These are phyloP conservation scores for Trichoderma erinaceum DNA, from an alignment of 495 filamentous ascomycete genomes.

Conservation along the genomic window DNA sequence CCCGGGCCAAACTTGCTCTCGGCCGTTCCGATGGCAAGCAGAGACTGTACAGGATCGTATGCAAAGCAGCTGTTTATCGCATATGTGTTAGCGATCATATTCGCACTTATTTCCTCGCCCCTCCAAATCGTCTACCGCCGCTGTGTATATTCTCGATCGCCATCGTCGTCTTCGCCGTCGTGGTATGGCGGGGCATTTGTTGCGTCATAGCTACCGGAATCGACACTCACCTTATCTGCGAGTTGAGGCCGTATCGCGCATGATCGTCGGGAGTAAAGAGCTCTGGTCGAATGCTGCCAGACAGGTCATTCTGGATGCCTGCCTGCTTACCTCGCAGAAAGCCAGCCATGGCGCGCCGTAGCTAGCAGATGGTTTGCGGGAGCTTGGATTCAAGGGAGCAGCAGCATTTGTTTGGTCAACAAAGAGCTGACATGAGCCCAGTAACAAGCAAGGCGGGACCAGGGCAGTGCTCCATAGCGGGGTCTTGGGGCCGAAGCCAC, in stretches of 20 bases:
- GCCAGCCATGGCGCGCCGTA: conserved; percentile 55
- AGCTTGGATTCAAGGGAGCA: not conserved
- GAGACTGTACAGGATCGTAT: conserved; percentile 89
- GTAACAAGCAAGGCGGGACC: too few species aligned
- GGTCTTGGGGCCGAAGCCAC: too few species aligned
- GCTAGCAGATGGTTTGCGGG: not conserved
- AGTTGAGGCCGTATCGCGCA: conserved; percentile 78
- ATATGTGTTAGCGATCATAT: not conserved
- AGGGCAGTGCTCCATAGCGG: too few species aligned
- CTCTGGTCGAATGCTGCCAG: conserved; percentile 65
- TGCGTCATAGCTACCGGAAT: not conserved
- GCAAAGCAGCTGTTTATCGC: conserved; percentile 55
- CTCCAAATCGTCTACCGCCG: not conserved
- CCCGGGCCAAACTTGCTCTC: conserved; percentile 71
- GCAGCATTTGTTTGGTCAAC: not conserved
- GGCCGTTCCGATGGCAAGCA: conserved; percentile 86
- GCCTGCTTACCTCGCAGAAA: conserved; percentile 90
- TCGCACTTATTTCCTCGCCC: not conserved
- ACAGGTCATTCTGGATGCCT: conserved; percentile 85
- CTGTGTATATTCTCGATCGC: not conserved
- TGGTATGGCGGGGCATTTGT: not conserved
- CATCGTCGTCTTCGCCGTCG: not conserved
- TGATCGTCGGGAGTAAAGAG: conserved; percentile 80
- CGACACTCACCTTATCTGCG: conserved; percentile 57
- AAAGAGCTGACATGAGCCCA: not conserved